Conservation (phyloP, 805 yeast genomes). For the Phaffomyces thermotolerans region DNA sequence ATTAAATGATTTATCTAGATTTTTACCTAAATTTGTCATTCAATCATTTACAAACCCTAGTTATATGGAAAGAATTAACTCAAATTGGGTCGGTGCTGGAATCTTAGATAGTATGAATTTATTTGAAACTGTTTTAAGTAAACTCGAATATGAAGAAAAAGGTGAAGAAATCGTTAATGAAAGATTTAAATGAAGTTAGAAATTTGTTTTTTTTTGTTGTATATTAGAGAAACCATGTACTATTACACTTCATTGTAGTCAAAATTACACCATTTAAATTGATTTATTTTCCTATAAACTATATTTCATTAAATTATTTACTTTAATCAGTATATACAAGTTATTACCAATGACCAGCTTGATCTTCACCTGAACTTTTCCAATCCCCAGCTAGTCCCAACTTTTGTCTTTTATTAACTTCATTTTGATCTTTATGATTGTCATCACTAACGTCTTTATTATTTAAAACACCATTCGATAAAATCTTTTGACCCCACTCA, state of each 20-base stretch:
- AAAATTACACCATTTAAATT: neutral
- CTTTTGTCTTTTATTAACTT: slow-evolving; percentile 20
- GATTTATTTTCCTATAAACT: neutral
- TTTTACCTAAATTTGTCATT: slow-evolving; percentile 59
- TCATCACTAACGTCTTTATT: slow-evolving; percentile 9
- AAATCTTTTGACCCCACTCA: slow-evolving; percentile 75
- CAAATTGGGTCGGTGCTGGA: slow-evolving; percentile 79
- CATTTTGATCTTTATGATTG: slow-evolving; percentile 3
- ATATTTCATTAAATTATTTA: neutral
- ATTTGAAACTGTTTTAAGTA: slow-evolving; percentile 72
- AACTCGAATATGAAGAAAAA: slow-evolving; percentile 63
- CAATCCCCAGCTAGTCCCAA: slow-evolving; percentile 29
- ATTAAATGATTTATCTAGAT: slow-evolving; percentile 49
- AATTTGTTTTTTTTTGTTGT: neutral
- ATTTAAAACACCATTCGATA: slow-evolving; percentile 42
- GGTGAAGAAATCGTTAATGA: slow-evolving; percentile 46
- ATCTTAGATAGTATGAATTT: slow-evolving; percentile 72
- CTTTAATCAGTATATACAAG: neutral
- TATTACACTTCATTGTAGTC: neutral
- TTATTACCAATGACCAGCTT: slow-evolving; percentile 28
- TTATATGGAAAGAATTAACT: slow-evolving; percentile 54
- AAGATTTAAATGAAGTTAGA: slow-evolving; percentile 30
- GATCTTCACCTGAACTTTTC: slow-evolving; percentile 21
- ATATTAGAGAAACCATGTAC: neutral
- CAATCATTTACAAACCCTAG: slow-evolving; percentile 57